Evolutionary conservation across 306 rosid species (phyloP), one percentile per base, ranked within the genome.

Genomic region (Trifolium fragiferum): DNA sequence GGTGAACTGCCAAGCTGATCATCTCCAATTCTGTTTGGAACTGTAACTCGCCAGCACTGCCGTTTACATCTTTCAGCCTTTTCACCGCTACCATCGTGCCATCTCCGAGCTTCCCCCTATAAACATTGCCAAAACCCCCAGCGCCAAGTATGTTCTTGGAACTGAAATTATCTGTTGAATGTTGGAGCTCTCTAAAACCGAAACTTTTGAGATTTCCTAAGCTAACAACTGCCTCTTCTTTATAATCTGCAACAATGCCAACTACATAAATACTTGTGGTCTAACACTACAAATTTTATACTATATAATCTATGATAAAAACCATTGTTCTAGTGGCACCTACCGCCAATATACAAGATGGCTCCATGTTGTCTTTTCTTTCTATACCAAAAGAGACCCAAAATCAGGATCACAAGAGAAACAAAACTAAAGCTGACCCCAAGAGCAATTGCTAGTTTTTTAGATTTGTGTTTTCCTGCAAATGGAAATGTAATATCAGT

Each of bases 61-160:
- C 98, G 8, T 86, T 84, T 2, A 91, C 89, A 74, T 94, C 97
- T 78, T 94, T 94, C 68, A 94, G 82, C 84, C 98, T 91, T 84
- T 94, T 94, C 78, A 94, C 98, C 1, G 98, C 98, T 53, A 94
- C 96, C 83, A 90, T 73, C 6, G 89, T 82, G 70, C 96, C 95
- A 43, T 90, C 90, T 66, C 88, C 91, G n/a, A 91, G 85, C 85
- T 88, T 94, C 64, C 98, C 98, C 78, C 83, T 76, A 10, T 94
- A 94, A 15, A 94, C 98, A 76, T 91, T 90, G 54, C 98, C 98
- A 83, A 94, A 94, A 19, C 98, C 98, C 79, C 98, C 98, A 47
- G 95, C 94, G 38, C 98, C 98, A 70, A 94, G 97, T 74, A 94
- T 91, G 76, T 86, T 80, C 78, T 88, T 91, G 23, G 95, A 82